phyloP scores from a whole-genome alignment of 495 filamentous ascomycete genomes.

The Daldinia loculata region DNA sequence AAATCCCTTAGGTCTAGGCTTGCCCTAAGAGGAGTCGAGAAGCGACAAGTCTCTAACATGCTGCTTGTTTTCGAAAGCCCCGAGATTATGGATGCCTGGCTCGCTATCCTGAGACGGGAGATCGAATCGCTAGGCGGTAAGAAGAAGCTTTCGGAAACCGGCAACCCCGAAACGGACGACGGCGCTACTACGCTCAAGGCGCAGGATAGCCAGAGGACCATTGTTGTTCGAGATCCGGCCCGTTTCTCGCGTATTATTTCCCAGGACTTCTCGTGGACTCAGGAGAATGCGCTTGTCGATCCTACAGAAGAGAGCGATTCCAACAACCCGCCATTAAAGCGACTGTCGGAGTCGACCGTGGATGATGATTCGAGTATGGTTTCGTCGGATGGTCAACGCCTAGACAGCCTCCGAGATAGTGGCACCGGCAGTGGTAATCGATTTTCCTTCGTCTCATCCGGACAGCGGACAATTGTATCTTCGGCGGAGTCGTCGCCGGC shows the following conservation, averaged over 20 bases:
- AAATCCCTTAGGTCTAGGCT: slow-evolving; percentile 76
- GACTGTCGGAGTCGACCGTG: slow-evolving; percentile 36
- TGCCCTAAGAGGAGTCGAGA: slow-evolving; percentile 70
- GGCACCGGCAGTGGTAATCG: slow-evolving; percentile 56
- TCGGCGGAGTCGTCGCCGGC: slow-evolving; percentile 63
- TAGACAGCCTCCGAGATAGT: slow-evolving; percentile 61
- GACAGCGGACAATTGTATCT: slow-evolving; percentile 64
- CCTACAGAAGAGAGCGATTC: slow-evolving; percentile 27
- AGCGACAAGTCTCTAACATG: slow-evolving; percentile 70
- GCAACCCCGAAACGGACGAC: slow-evolving; percentile 52
- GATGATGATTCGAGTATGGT: slow-evolving; percentile 58
- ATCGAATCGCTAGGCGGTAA: slow-evolving; percentile 76
- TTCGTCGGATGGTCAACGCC: slow-evolving; percentile 59
- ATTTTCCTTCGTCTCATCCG: slow-evolving; percentile 68
- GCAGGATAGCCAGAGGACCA: slow-evolving; percentile 59
- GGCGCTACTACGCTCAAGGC: slow-evolving; percentile 52
- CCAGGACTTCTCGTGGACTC: slow-evolving; percentile 47
- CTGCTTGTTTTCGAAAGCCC: slow-evolving; percentile 83
- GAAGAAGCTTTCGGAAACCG: slow-evolving; percentile 68
- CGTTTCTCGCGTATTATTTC: slow-evolving; percentile 52
- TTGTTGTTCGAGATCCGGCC: slow-evolving; percentile 61
- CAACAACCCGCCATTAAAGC: slow-evolving; percentile 21
- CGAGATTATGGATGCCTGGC: slow-evolving; percentile 88
- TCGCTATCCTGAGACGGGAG: slow-evolving; percentile 69
- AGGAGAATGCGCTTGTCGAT: slow-evolving; percentile 38